phyloP scores from a whole-genome alignment of 768 basidiomycete genomes.

The Boletus tomentosulus region DNA sequence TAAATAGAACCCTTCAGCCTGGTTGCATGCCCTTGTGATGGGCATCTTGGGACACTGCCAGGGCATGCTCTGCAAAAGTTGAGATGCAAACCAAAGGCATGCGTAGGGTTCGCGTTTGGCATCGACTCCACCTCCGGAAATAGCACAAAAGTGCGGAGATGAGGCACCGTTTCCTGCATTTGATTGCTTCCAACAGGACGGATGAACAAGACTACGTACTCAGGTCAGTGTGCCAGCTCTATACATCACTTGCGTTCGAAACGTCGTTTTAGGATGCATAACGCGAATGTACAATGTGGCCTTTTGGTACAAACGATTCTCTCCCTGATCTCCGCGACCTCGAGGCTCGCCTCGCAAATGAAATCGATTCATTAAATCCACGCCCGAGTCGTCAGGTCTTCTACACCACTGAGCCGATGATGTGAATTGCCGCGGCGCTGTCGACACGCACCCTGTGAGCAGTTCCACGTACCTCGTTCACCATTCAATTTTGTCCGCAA shows the following conservation, averaged over 20 bases:
- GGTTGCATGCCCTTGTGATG: not conserved
- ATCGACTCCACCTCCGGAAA: not conserved
- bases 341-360: not conserved
- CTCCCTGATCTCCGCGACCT: not conserved
- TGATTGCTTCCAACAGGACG: not conserved
- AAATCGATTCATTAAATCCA: slow-evolving; percentile 4
- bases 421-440: slow-evolving; percentile 1
- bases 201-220: not conserved
- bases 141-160: not conserved
- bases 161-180: not conserved
- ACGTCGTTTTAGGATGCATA: not conserved
- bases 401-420: not conserved
- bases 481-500: slow-evolving; percentile 1
- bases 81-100: not conserved
- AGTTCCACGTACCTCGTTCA: not conserved
- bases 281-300: not conserved
- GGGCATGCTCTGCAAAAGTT: not conserved
- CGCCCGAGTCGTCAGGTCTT: slow-evolving; percentile 1
- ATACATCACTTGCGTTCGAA: not conserved
- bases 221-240: not conserved
- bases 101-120: not conserved
- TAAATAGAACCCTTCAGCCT: not conserved
- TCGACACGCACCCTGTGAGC: slow-evolving; percentile 6
- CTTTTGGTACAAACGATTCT: not conserved
- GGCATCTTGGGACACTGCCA: not conserved